Evolutionary conservation across 177 flowering plant genomes (phyloP).

Genomic region (Telopea speciosissima): DNA sequence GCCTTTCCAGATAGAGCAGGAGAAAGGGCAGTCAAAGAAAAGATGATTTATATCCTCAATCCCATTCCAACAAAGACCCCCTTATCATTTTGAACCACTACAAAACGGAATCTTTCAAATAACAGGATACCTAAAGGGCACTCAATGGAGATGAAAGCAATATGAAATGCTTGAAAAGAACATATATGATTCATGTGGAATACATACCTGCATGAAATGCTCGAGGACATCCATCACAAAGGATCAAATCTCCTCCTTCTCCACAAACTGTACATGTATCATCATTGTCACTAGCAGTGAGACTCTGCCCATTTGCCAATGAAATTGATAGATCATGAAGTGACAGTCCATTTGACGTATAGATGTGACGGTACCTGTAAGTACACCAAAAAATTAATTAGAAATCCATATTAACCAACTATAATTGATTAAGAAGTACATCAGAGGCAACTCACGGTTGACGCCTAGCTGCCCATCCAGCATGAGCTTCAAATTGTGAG

Average conservation of each 20-base stretch:
- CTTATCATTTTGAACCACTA: too few species aligned
- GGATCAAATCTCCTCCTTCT: conserved; percentile 49
- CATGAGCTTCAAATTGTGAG: conserved; percentile 89
- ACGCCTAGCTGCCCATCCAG: conserved; percentile 83
- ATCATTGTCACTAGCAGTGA: conserved; percentile 48
- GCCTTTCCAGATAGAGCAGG: too few species aligned
- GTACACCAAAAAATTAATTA: conserved; percentile 1
- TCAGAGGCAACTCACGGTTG: conserved; percentile 67
- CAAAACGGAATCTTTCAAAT: too few species aligned
- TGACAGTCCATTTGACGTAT: conserved; percentile 58
- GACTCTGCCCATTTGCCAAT: conserved; percentile 55
- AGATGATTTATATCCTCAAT: too few species aligned
- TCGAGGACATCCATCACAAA: conserved; percentile 66
- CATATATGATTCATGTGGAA: too few species aligned
- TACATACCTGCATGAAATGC: conserved; percentile 66
- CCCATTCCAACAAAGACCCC: too few species aligned
- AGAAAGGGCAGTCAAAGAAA: too few species aligned
- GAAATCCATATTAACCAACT: background rate
- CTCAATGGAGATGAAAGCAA: too few species aligned
- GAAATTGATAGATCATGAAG: conserved; percentile 79
- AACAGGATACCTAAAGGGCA: too few species aligned
- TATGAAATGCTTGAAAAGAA: too few species aligned
- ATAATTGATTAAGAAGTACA: background rate
- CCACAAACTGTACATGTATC: conserved; percentile 82
- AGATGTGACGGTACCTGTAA: conserved; percentile 80